Evolutionary conservation across 192 early-diverging fungal genomes (phyloP).

Genomic region (Entophlyctis luteolus): DNA sequence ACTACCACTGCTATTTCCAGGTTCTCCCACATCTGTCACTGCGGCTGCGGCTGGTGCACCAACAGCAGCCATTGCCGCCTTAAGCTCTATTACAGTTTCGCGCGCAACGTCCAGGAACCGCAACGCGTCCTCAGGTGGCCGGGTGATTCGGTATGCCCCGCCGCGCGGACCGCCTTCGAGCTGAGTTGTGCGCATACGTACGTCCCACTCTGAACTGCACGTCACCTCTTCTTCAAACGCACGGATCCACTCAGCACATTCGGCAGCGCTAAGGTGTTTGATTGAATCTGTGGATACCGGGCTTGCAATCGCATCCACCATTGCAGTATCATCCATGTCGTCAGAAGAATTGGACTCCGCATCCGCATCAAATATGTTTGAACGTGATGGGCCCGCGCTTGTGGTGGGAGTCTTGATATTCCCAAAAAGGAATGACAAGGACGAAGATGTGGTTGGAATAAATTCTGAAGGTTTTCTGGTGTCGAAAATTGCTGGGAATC

Average conservation of each 20-base stretch:
- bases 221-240: conserved; percentile 34
- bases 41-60: too few relatives aligned
- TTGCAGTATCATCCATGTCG: background rate
- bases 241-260: conserved; percentile 19
- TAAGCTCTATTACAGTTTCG: conserved; percentile 26
- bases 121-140: conserved; percentile 44
- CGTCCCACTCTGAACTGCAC: conserved; percentile 42
- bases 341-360: too few relatives aligned
- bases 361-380: too few relatives aligned
- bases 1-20: too few relatives aligned
- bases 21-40: too few relatives aligned
- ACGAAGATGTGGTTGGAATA: background rate
- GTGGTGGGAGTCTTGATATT: too few relatives aligned
- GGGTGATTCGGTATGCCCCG: conserved; percentile 37
- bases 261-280: background rate
- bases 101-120: conserved; percentile 38
- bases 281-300: too few relatives aligned
- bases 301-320: background rate
- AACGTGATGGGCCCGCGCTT: too few relatives aligned
- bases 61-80: too few relatives aligned
- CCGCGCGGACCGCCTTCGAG: conserved; percentile 47
- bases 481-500: too few relatives aligned
- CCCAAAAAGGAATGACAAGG: too few relatives aligned
- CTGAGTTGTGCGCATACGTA: conserved; percentile 45
- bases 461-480: background rate